A percentile compares a stretch with the other conserved stretches of the same genome.
These are phyloP conservation scores for Dactylis glomerata DNA, from an alignment of 176 grass and related monocot genomes.

Conservation along the genomic window DNA sequence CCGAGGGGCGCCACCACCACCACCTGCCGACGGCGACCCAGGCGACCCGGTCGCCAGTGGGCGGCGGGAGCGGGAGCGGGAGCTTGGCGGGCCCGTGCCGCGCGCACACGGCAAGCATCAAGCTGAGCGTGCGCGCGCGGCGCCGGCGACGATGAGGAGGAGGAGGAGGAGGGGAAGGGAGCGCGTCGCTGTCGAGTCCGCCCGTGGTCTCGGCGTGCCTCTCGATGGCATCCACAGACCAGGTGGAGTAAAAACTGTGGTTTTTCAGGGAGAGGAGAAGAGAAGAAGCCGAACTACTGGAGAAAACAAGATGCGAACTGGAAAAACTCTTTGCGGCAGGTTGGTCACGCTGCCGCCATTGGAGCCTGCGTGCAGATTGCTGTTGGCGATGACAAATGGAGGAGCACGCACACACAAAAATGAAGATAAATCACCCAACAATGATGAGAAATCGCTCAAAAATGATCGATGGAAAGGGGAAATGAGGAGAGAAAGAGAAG, in stretches of 20 bases:
- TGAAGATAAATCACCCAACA: too few relatives aligned
- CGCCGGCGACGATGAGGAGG: background rate
- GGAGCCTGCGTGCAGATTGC: slow-evolving; percentile 9
- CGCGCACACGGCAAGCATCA: slow-evolving; percentile 69
- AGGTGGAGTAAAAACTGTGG: slow-evolving; percentile 13
- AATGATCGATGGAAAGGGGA: background rate
- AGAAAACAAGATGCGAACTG: background rate
- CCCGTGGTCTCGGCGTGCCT: slow-evolving; percentile 17
- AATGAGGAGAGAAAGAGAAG: background rate
- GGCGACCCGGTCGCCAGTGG: slow-evolving; percentile 20
- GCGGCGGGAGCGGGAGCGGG: slow-evolving; percentile 21
- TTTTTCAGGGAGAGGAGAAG: background rate
- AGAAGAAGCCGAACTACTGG: background rate
- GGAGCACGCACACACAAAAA: slow-evolving; percentile 7
- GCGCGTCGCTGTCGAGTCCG: slow-evolving; percentile 10
- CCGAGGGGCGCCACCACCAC: slow-evolving; percentile 25
- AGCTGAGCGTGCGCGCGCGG: background rate
- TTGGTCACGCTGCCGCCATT: slow-evolving; percentile 25
- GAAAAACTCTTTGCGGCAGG: background rate
- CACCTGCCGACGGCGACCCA: slow-evolving; percentile 30
- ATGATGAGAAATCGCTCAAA: background rate
- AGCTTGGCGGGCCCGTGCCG: slow-evolving; percentile 36
- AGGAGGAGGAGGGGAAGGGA: background rate
- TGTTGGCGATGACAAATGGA: slow-evolving; percentile 24
- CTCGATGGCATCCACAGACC: slow-evolving; percentile 40